A percentile compares a stretch with the other conserved stretches of the same genome.
Conservation (phyloP, 257 asterid species). For the Solanum virginianum region DNA sequence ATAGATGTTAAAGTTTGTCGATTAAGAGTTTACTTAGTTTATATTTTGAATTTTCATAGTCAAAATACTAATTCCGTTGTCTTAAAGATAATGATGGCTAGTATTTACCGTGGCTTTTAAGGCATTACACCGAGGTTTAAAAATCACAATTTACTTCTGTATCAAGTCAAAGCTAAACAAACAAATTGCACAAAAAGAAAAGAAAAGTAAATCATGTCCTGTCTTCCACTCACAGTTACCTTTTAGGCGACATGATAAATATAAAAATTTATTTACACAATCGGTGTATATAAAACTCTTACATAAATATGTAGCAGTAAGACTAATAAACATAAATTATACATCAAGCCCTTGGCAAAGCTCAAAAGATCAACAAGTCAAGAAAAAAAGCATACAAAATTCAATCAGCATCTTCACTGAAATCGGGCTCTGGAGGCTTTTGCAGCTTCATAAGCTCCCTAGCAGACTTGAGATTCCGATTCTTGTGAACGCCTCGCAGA, state of each 20-base stretch:
- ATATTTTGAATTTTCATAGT: no score
- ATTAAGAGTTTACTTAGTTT: no score
- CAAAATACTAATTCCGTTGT: no score
- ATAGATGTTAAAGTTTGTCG: no score
- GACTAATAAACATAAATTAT: background rate
- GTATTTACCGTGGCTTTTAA: no score
- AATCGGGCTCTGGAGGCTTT: constrained; percentile 96
- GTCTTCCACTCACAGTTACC: background rate
- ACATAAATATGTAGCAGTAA: background rate
- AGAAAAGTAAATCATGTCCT: background rate
- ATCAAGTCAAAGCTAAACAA: no score
- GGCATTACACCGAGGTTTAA: no score
- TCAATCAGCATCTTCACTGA: constrained; percentile 69
- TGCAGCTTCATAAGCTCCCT: constrained; percentile 71
- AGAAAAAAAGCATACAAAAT: background rate
- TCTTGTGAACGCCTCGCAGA: constrained; percentile 75
- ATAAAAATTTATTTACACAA: background rate
- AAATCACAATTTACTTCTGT: no score
- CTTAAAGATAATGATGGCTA: background rate
- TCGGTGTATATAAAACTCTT: background rate
- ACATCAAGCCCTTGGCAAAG: background rate
- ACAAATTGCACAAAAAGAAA: fast-evolving
- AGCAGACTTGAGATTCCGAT: constrained; percentile 74
- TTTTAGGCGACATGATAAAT: background rate
- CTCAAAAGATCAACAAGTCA: background rate